Evolutionary conservation across 2,329 filamentous ascomycete species (phyloP), one percentile per base, ranked within the genome.

Genomic region (Neopestalotiopsis sp.): DNA sequence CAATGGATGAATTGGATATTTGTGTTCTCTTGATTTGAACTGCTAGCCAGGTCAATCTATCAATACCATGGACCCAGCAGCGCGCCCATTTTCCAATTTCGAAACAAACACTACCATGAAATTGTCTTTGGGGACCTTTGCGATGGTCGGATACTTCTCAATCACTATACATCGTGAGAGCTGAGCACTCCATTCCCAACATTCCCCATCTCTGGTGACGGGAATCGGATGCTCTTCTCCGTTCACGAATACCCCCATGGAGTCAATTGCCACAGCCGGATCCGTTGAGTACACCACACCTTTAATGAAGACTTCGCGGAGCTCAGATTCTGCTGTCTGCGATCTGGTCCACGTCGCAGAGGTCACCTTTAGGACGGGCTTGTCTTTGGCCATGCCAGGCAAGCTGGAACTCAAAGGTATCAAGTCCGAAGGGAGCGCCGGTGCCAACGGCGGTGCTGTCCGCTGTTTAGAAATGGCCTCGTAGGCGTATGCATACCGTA

Each of bases 401-500:
- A 20, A 52, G 45, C 9, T 52, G 1, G 6, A 2, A 52, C 9
- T 4, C 45, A 52, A 20, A 52, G 1, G 45, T 6, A 63, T 63
- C 10, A 38, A 20, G n/a, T 63, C 60, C 10, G 60, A 42, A 17
- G 34, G 32, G 2, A 63, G n/a, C 1, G 60, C 14, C 4, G 60
- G 60, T 4, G 60, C n/a, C 38, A 63, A 42, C 12, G 32, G 60
- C 60, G 60, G 60, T 7, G 60, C 10, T 3, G 38, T 42, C 4
- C 60, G 30, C 12, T 38, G 1, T 13, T 1, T 2, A 0, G 60
- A 38, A 6, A 14, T 7, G 17, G 17, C 4, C 38, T 63, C 60
- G 14, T 63, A 63, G 12, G 60, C 34, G n/a, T n/a, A 63, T 13
- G 60, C 60, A 17, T 63, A 63, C n/a, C 38, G 14, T 10, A 63